phyloP scores from a whole-genome alignment of 1,139 yeast species.

The Suhomyces kunorum region DNA sequence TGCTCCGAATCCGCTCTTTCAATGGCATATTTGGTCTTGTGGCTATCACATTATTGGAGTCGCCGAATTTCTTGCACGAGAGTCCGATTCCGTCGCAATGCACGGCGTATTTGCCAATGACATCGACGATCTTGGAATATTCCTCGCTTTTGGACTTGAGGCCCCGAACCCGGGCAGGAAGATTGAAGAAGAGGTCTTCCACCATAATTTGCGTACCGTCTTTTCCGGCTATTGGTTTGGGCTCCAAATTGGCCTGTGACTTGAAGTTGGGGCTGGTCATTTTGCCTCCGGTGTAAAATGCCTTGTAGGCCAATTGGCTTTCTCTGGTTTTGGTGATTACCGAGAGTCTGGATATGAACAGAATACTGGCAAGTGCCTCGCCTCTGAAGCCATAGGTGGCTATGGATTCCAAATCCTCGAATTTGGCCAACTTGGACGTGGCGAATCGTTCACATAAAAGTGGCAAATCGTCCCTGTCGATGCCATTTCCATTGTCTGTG shows the following conservation, averaged over 20 bases:
- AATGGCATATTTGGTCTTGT: conserved; percentile 50
- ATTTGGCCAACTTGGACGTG: conserved; percentile 51
- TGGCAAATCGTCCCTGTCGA: conserved; percentile 44
- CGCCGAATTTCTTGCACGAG: conserved; percentile 77
- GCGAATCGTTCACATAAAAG: conserved; percentile 59
- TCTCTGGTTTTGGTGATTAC: conserved; percentile 72
- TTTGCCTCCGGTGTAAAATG: conserved; percentile 64
- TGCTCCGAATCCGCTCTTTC: conserved; percentile 68
- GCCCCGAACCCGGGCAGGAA: conserved; percentile 75
- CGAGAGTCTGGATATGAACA: conserved; percentile 64
- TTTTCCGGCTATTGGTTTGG: conserved; percentile 82
- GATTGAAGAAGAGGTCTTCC: conserved; percentile 87
- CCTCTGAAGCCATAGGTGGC: conserved; percentile 64
- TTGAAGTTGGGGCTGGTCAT: conserved; percentile 45
- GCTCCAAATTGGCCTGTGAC: conserved; percentile 32
- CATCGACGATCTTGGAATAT: conserved; percentile 73
- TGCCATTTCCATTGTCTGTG: conserved; percentile 57
- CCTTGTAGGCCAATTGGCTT: conserved; percentile 69
- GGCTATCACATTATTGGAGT: conserved; percentile 55
- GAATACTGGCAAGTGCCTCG: conserved; percentile 62
- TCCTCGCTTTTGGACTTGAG: conserved; percentile 73
- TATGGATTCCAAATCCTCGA: conserved; percentile 51
- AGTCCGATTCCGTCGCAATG: conserved; percentile 73
- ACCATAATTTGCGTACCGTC: conserved; percentile 84
- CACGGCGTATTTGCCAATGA: conserved; percentile 79